These are phyloP conservation scores for Coemansia sp. DNA, from an alignment of 192 early-diverging fungal species.

Conservation along the genomic window DNA sequence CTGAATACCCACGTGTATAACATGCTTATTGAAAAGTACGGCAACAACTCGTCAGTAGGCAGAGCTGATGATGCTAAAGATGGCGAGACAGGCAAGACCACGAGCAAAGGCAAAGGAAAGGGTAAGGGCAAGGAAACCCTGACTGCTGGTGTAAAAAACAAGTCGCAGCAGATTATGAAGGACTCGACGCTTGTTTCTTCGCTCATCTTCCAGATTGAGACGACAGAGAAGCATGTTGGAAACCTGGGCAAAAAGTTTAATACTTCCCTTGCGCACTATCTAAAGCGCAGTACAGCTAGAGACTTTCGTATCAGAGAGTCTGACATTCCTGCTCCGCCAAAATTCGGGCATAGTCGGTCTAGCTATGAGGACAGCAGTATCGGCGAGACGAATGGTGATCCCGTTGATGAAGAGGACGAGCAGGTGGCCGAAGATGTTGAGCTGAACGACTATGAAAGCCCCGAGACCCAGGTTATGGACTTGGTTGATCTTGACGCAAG, in stretches of 20 bases:
- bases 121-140: slow-evolving; percentile 6
- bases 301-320: slow-evolving; percentile 71
- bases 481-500: slow-evolving; percentile 8
- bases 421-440: slow-evolving; percentile 15
- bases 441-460: slow-evolving; percentile 10
- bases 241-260: slow-evolving; percentile 68
- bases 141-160: neutral
- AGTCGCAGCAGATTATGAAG: slow-evolving; percentile 58
- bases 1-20: slow-evolving; percentile 28
- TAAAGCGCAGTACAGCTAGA: slow-evolving; percentile 73
- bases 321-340: slow-evolving; percentile 20
- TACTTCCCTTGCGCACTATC: slow-evolving; percentile 68
- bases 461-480: slow-evolving; percentile 7
- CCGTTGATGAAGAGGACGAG: slow-evolving; percentile 10
- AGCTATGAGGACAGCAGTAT: too few relatives aligned
- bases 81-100: neutral
- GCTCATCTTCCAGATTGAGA: slow-evolving; percentile 71
- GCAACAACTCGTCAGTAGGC: slow-evolving; percentile 4
- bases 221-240: slow-evolving; percentile 72
- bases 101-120: slow-evolving; percentile 6
- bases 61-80: neutral
- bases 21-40: slow-evolving; percentile 27
- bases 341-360: neutral
- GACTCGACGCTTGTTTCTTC: slow-evolving; percentile 73
- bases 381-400: too few relatives aligned